Conservation (phyloP, 164 flowering plant genomes). For the Tetracentron sinense region DNA sequence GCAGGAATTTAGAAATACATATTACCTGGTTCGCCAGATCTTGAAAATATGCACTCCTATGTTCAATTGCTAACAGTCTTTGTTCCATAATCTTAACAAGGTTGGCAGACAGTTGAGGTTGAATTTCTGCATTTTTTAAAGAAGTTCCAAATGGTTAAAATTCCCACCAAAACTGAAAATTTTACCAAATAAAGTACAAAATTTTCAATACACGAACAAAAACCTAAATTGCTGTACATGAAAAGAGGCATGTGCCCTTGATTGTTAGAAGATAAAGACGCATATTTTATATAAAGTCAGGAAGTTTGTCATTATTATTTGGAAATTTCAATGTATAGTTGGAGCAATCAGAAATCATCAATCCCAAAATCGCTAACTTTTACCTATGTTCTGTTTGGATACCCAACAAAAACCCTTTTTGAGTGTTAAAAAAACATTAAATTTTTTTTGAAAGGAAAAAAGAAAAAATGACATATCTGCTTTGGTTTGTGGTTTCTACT, state of each 20-base stretch:
- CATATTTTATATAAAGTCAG: too few species aligned
- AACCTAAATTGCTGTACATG: not conserved
- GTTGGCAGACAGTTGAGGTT: constrained; percentile 46
- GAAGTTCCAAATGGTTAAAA: not conserved
- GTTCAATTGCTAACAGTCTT: constrained; percentile 59
- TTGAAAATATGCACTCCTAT: constrained; percentile 48
- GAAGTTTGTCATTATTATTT: too few species aligned
- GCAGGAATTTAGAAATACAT: not conserved
- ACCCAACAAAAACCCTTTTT: too few species aligned
- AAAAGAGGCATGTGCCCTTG: not conserved
- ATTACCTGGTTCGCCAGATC: constrained; percentile 52
- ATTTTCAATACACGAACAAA: not conserved
- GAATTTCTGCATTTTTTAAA: constrained; percentile 30
- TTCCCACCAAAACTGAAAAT: not conserved
- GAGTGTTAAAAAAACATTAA: too few species aligned
- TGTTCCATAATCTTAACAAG: constrained; percentile 74
- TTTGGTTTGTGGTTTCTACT: not conserved
- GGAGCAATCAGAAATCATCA: not conserved
- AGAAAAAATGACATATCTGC: too few species aligned
- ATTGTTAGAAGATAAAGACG: too few species aligned
- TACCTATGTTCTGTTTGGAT: too few species aligned
- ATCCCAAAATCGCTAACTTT: not conserved
- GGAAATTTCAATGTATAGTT: too few species aligned
- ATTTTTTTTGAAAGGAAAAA: not conserved
- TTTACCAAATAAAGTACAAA: not conserved